Base-by-base conservation (phyloP, 139 green algal genomes). In the Trebouxia sp. region DNA sequence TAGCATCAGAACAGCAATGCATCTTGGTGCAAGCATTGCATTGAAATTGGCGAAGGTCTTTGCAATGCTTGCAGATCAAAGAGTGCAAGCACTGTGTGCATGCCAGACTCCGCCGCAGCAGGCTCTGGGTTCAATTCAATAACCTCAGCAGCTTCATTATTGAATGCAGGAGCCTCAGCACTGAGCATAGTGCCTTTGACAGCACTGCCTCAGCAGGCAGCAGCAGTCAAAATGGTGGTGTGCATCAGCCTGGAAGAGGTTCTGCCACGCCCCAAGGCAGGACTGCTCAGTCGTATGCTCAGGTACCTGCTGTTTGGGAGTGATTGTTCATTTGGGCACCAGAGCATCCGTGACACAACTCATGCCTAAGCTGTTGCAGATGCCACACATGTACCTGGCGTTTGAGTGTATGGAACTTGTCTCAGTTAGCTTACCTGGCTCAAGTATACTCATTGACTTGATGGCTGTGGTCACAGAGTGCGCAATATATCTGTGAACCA, bases 221-320 rank as follows among this genome's bases (percentile, higher is more conserved):
- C 62, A 30, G 20, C 12, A 1, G 62, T 72, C 0, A 72, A 41
- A 35, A 72, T 72, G 62, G 32, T 72, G 62, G 62, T 45, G 32
- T 72, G 62, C 62, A 72, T 72, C 62, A 72, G 32, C 62, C 32
- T 72, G 6, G 62, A 72, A 15, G 65, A 78, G 78, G 22, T 78
- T 39, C 30, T 83, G 78, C 62, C 62, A 7, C 42, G 78, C 12
- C 78, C 78, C 5, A 55, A 78, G 28, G 30, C 39, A 8, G 78
- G 78, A 0, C 45, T 83, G 32, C 78, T 83, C 17, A 83, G 62
- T 6, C 78, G 78, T 7, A 83, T 83, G 78, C 15, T 83, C 45
- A n/a, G 75, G 5, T 80, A 22, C 22, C 17, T 15, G 42, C 37
- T 12, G 70, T 62, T 12, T 32, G 15, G 11, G 17, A 47, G 10